Evolutionary conservation across 768 basidiomycete genomes (phyloP), one percentile per base, ranked within the genome.

Genomic region (Mycena belliarum): DNA sequence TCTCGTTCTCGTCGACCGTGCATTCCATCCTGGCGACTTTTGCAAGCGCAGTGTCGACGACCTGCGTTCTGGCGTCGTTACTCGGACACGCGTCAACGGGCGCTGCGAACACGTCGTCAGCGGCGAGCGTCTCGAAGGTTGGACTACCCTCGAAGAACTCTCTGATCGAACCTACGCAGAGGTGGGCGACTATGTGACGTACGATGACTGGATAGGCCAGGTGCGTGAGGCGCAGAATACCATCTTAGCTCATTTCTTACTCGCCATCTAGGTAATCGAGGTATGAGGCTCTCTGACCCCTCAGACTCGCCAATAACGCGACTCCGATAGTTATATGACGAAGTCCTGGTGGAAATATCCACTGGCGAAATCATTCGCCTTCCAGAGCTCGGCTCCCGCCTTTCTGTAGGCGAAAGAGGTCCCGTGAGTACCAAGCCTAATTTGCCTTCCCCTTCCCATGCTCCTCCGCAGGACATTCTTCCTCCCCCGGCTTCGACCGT

Each of bases 171-270:
- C 78, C 29, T 82, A 85, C 26, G 80, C 89, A 24, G 89, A 89
- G 57, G 79, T 89, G 37, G 88, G 89, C 7, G 92, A 95, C 71
- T 91, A 87, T 75, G 91, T 95, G 46, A 76, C 86, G 18, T 84
- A 85, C 66, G 83, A 89, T 63, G 84, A 93, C 69, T 97, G 95
- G 94, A 76, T 96, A 66, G 94, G 94, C 50, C 91, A 93, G 80
- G 91, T 91, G 69, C 69, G 82, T 67, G 26, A 25, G 20, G 20
- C 12, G 25, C 18, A 28, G 33, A n/a, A 10, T 48, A 28, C 14
- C 14, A 48, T 32, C 10, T 25, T 50, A 28, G 38, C 29, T 58
- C 35, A 49, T 42, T 54, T 32, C 55, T 66, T 43, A 61, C 52
- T 52, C 47, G 26, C 61, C 52, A 26, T 60, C 32, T 59, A 91